phyloP scores from a whole-genome alignment of 495 filamentous ascomycete genomes.

The Aspergillus bertholletiae region DNA sequence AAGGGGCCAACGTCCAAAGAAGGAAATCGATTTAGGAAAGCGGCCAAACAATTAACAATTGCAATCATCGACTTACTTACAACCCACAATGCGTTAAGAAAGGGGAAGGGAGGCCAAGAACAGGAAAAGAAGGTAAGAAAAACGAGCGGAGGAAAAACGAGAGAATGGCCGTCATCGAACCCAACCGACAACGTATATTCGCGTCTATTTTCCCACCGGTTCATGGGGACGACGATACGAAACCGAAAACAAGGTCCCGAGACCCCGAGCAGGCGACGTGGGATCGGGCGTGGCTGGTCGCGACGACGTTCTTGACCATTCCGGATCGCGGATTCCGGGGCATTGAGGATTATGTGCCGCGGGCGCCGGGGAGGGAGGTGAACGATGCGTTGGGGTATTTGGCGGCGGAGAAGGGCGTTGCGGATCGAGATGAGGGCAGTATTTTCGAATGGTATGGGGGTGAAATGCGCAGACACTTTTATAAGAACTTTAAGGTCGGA shows the following conservation, averaged over 20 bases:
- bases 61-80: too few relatives aligned
- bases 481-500: conserved; percentile 36
- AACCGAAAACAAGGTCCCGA: neutral
- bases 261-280: conserved; percentile 54
- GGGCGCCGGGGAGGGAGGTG: conserved; percentile 29
- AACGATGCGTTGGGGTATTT: conserved; percentile 39
- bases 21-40: too few relatives aligned
- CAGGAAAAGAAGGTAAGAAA: too few relatives aligned
- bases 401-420: conserved; percentile 23
- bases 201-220: conserved; percentile 50
- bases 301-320: conserved; percentile 59
- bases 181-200: conserved; percentile 43
- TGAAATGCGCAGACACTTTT: conserved; percentile 50
- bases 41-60: too few relatives aligned
- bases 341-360: conserved; percentile 18
- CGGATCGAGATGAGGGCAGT: conserved; percentile 11
- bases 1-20: too few relatives aligned
- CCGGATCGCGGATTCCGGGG: conserved; percentile 38
- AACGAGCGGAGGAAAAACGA: neutral
- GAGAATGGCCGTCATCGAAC: conserved; percentile 26
- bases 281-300: conserved; percentile 66
- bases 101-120: too few relatives aligned
- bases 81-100: too few relatives aligned
- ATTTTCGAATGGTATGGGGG: conserved; percentile 52
- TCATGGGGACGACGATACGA: conserved; percentile 25